phyloP scores from a whole-genome alignment of 768 basidiomycete genomes.

The Pleurotus citrinopileatus region DNA sequence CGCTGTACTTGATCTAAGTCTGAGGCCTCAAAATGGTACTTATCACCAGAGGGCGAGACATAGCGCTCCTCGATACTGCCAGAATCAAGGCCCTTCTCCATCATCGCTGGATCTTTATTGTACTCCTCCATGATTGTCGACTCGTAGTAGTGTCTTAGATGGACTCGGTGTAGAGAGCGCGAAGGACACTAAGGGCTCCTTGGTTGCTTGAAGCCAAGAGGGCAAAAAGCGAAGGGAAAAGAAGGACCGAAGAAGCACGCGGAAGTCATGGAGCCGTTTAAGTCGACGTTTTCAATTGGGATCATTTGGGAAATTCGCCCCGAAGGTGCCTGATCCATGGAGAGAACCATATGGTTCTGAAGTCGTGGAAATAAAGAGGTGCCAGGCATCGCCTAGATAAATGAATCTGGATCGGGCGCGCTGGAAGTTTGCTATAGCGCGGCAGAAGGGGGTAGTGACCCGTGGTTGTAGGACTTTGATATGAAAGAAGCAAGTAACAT shows the following conservation, averaged over 20 bases:
- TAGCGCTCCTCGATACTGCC: not conserved
- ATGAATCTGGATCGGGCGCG: not conserved
- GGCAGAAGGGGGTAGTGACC: too few relatives aligned
- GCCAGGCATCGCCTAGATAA: not conserved
- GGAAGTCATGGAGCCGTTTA: not conserved
- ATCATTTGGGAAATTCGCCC: not conserved
- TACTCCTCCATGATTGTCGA: not conserved
- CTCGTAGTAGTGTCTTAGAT: not conserved
- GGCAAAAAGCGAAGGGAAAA: not conserved
- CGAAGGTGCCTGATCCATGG: not conserved
- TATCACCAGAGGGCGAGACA: conserved; percentile 14
- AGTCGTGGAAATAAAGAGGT: not conserved
- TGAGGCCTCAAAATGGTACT: conserved; percentile 52
- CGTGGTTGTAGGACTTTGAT: too few relatives aligned
- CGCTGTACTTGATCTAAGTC: conserved; percentile 73
- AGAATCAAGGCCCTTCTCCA: conserved; percentile 4
- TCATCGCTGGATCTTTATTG: not conserved
- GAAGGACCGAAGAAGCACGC: not conserved
- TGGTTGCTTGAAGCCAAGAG: not conserved
- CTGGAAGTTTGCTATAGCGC: too few relatives aligned
- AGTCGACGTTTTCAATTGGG: not conserved
- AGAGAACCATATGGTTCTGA: not conserved
- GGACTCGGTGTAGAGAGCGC: not conserved
- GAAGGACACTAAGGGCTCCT: not conserved
- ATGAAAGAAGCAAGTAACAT: too few relatives aligned